Conservation (phyloP, 768 basidiomycete genomes). For the Hysterangium stoloniferum region DNA sequence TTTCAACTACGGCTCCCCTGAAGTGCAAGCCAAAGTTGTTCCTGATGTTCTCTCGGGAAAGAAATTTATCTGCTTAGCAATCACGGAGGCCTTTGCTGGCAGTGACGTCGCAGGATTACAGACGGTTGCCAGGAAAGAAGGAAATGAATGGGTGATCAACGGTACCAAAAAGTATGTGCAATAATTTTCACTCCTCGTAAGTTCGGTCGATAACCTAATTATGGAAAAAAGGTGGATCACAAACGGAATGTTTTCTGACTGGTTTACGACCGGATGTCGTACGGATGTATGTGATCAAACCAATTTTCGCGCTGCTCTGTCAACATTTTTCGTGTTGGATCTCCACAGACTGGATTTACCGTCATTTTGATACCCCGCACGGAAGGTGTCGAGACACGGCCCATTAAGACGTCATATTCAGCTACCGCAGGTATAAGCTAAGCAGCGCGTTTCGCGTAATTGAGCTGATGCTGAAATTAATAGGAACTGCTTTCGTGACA, state of each 20-base stretch:
- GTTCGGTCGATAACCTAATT: neutral
- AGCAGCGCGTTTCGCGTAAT: slow-evolving; percentile 56
- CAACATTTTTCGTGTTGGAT: neutral
- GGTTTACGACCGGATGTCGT: slow-evolving; percentile 72
- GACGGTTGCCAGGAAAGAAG: slow-evolving; percentile 81
- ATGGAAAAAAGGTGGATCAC: slow-evolving; percentile 68
- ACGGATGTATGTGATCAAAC: slow-evolving; percentile 43
- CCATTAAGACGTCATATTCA: slow-evolving; percentile 91
- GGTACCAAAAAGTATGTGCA: slow-evolving; percentile 81
- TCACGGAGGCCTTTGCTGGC: slow-evolving; percentile 90
- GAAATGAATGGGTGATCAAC: slow-evolving; percentile 79
- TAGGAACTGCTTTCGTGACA: slow-evolving; percentile 13
- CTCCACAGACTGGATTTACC: slow-evolving; percentile 57
- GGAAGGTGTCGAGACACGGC: slow-evolving; percentile 71
- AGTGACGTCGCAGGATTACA: slow-evolving; percentile 79
- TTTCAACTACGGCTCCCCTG: slow-evolving; percentile 78
- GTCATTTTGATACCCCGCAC: slow-evolving; percentile 70
- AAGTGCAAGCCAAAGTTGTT: slow-evolving; percentile 61
- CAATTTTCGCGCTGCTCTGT: neutral
- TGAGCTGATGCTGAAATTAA: neutral
- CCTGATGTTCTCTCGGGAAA: slow-evolving; percentile 68
- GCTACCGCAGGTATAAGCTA: slow-evolving; percentile 85
- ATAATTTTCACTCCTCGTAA: neutral
- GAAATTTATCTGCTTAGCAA: slow-evolving; percentile 84
- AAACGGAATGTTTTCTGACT: slow-evolving; percentile 79